phyloP scores from a whole-genome alignment of 2,329 filamentous ascomycete species.

The Neopestalotiopsis rosae region DNA sequence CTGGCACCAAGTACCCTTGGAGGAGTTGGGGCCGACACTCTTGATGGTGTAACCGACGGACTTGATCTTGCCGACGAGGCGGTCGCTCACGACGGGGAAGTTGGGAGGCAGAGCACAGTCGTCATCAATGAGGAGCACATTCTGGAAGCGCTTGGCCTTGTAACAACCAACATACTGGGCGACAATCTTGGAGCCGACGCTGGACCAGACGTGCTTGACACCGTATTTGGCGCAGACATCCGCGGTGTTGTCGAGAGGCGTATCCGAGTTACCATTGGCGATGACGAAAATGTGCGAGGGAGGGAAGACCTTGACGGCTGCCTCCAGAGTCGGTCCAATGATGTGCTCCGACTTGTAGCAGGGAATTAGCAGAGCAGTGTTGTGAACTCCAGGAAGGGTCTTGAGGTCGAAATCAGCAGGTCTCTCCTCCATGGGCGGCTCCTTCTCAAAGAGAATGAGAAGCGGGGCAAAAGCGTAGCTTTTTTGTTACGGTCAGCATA shows the following conservation, averaged over 20 bases:
- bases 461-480: slow-evolving; percentile 26
- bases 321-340: slow-evolving; percentile 45
- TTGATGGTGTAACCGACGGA: slow-evolving; percentile 57
- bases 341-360: slow-evolving; percentile 51
- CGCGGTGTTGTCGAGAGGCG: slow-evolving; percentile 52
- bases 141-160: slow-evolving; percentile 48
- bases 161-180: slow-evolving; percentile 55
- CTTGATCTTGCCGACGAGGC: slow-evolving; percentile 44
- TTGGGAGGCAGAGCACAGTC: slow-evolving; percentile 52
- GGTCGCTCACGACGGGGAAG: slow-evolving; percentile 51
- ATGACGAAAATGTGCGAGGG: slow-evolving; percentile 51
- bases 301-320: slow-evolving; percentile 51
- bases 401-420: slow-evolving; percentile 20
- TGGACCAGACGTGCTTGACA: slow-evolving; percentile 54
- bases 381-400: slow-evolving; percentile 20
- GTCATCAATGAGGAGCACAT: slow-evolving; percentile 55
- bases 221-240: slow-evolving; percentile 47
- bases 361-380: slow-evolving; percentile 42
- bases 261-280: slow-evolving; percentile 53
- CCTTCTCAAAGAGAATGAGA: slow-evolving; percentile 36
- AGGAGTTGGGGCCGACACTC: slow-evolving; percentile 41
- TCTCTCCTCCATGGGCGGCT: slow-evolving; percentile 29
- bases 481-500: neutral
- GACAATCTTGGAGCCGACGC: slow-evolving; percentile 53
- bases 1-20: slow-evolving; percentile 43